Evolutionary conservation across 1,284 basidiomycete genomes (phyloP).

Genomic region (Naganishia sp.): DNA sequence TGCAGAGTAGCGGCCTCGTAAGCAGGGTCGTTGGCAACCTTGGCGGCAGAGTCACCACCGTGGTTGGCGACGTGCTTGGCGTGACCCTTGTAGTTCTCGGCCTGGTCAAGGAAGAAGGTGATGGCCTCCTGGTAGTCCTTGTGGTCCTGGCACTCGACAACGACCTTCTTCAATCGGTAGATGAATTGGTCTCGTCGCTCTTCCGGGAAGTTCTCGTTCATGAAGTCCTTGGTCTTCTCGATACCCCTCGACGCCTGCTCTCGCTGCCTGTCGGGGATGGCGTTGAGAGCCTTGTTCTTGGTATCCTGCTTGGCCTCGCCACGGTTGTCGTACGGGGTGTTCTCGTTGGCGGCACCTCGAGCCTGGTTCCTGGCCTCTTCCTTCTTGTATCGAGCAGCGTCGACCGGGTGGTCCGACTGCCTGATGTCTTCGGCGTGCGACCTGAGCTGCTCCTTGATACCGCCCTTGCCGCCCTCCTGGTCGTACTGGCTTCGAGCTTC

Average conservation of each 20-base stretch:
- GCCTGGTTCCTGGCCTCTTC: slow-evolving; percentile 57
- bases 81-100: slow-evolving; percentile 75
- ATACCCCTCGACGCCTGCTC: slow-evolving; percentile 33
- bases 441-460: slow-evolving; percentile 45
- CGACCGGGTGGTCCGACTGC: slow-evolving; percentile 51
- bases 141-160: slow-evolving; percentile 91
- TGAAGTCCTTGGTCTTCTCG: slow-evolving; percentile 64
- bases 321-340: slow-evolving; percentile 51
- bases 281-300: slow-evolving; percentile 61
- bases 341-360: slow-evolving; percentile 43
- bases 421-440: slow-evolving; percentile 41
- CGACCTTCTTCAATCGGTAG: slow-evolving; percentile 62
- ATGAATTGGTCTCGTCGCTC: slow-evolving; percentile 68
- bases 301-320: slow-evolving; percentile 65
- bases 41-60: slow-evolving; percentile 52
- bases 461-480: slow-evolving; percentile 46
- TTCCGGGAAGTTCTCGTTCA: slow-evolving; percentile 83
- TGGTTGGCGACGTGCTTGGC: slow-evolving; percentile 58
- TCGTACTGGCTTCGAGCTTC: slow-evolving; percentile 41
- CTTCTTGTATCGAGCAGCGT: slow-evolving; percentile 56
- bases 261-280: slow-evolving; percentile 53
- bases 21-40: slow-evolving; percentile 59
- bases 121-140: slow-evolving; percentile 84
- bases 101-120: slow-evolving; percentile 68
- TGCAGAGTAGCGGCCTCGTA: slow-evolving; percentile 65